These are phyloP conservation scores for Fusarium pseudograminearum DNA, from an alignment of 2,329 filamentous ascomycete genomes.

Conservation along the genomic window DNA sequence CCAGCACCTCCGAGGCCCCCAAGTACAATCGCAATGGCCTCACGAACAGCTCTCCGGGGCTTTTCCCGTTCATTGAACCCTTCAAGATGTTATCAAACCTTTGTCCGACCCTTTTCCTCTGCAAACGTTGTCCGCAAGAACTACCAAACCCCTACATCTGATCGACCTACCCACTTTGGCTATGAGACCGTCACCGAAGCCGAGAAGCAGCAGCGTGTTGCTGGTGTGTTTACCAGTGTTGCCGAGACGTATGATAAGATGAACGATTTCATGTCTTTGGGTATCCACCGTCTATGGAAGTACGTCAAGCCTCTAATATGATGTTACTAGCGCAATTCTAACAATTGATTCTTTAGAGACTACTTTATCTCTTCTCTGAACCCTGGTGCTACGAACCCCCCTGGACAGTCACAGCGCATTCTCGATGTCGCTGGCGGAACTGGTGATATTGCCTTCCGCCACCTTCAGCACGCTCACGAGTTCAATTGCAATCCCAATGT, in stretches of 20 bases:
- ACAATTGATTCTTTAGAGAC: constrained; percentile 64
- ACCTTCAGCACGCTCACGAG: constrained; percentile 89
- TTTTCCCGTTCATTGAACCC: constrained; percentile 43
- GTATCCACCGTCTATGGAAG: constrained; percentile 97
- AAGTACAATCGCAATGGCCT: constrained; percentile 45
- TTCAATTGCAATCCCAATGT: constrained; percentile 81
- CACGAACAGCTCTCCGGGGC: constrained; percentile 49
- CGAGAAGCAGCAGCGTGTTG: constrained; percentile 79
- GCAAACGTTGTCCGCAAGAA: constrained; percentile 47
- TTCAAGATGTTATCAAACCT: constrained; percentile 26
- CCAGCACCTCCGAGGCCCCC: constrained; percentile 20
- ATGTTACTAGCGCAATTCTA: constrained; percentile 8
- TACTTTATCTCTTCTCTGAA: constrained; percentile 94
- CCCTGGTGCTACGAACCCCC: constrained; percentile 72
- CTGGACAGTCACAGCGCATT: constrained; percentile 71
- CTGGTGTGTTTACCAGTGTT: constrained; percentile 93
- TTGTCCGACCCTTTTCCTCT: constrained; percentile 48
- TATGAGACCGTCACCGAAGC: constrained; percentile 86
- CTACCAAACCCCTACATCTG: constrained; percentile 51
- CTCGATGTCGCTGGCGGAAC: constrained; percentile 98
- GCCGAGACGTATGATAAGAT: constrained; percentile 95
- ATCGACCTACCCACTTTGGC: constrained; percentile 86
- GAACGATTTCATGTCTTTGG: constrained; percentile 99
- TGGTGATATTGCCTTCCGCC: constrained; percentile 96
- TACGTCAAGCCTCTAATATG: constrained; percentile 50